A percentile compares a stretch with the other conserved stretches of the same genome.
Evolutionary conservation across 495 filamentous ascomycete genomes (phyloP).

Genomic region (Lepidopterella palustris): DNA sequence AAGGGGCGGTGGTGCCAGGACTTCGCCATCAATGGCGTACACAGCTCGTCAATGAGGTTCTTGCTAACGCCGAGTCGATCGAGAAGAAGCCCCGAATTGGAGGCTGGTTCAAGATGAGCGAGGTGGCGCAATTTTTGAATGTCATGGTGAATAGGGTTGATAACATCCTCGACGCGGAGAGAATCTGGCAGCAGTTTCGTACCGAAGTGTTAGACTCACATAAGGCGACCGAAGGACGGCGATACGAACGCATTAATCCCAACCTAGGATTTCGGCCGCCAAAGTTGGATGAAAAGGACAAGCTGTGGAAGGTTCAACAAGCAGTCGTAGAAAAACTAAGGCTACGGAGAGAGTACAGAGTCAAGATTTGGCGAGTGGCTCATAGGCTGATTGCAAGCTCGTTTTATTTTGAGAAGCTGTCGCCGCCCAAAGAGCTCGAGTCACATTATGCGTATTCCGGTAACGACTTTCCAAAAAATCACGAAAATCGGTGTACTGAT

Average conservation of each 20-base stretch:
- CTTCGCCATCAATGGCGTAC: neutral
- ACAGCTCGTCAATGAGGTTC: neutral
- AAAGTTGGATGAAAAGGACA: conserved; percentile 24
- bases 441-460: neutral
- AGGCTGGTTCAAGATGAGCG: neutral
- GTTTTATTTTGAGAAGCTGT: conserved; percentile 3
- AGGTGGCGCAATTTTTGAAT: conserved; percentile 6
- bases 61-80: neutral
- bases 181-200: conserved; percentile 17
- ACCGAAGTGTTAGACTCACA: conserved; percentile 4
- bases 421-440: neutral
- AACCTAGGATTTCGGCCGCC: conserved; percentile 21
- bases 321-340: neutral
- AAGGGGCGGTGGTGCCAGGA: neutral
- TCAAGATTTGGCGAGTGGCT: neutral
- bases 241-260: conserved; percentile 26
- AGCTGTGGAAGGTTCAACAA: conserved; percentile 18
- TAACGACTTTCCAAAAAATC: neutral
- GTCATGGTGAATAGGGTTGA: conserved; percentile 17
- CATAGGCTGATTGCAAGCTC: conserved; percentile 2
- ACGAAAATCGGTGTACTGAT: neutral
- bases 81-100: neutral
- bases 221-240: neutral
- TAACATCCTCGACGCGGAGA: conserved; percentile 25
- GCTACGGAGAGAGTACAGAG: neutral